Percentiles rank a stretch among this genome's conserved stretches.
phyloP scores from a whole-genome alignment of 345 rosid species.

The Brassica napus region DNA sequence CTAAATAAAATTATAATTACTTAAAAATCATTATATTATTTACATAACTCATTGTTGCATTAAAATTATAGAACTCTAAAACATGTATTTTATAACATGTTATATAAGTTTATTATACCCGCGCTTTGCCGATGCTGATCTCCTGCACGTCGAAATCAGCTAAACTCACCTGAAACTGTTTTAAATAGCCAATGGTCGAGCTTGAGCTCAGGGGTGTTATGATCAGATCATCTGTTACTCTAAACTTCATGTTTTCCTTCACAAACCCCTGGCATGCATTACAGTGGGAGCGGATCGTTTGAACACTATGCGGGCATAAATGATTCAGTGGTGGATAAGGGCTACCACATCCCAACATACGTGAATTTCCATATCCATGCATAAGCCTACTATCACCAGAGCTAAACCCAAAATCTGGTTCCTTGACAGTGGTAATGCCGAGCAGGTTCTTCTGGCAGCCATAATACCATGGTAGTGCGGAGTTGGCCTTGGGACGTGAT shows the following conservation, averaged over 20 bases:
- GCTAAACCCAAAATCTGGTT: not conserved
- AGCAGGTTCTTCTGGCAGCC: not conserved
- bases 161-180: not conserved
- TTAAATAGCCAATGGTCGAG: not conserved
- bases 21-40: no score
- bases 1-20: no score
- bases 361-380: no score
- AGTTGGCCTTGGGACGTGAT: not conserved
- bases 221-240: not conserved
- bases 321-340: not conserved
- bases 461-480: not conserved
- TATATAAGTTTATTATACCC: not conserved
- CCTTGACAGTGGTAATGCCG: not conserved
- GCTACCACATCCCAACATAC: no score
- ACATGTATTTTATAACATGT: no score
- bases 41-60: no score
- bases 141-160: not conserved
- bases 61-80: no score
- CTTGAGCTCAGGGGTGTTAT: not conserved
- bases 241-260: not conserved
- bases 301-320: not conserved
- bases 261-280: not conserved
- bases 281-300: not conserved
- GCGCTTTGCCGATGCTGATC: not conserved
- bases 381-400: not conserved